These are phyloP conservation scores for Penicillium simplicissimum DNA, from an alignment of 495 filamentous ascomycete genomes.

Conservation along the genomic window DNA sequence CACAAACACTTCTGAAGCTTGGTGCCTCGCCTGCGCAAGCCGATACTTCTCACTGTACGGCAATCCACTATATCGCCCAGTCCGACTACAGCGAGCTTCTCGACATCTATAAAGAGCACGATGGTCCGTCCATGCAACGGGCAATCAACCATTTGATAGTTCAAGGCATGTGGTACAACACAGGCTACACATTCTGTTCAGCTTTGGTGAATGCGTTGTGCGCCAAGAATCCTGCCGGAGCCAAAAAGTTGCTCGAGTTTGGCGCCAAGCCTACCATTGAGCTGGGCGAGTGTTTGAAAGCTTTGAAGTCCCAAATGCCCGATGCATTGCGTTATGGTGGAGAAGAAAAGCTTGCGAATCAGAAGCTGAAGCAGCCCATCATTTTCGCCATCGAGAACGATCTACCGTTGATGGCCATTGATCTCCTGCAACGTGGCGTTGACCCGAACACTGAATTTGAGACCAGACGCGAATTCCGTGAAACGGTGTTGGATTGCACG, in stretches of 20 bases:
- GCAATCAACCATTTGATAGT: conserved; percentile 63
- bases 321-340: background rate
- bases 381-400: conserved; percentile 54
- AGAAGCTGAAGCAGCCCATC: conserved; percentile 56
- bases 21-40: conserved; percentile 74
- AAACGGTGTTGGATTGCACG: conserved; percentile 20
- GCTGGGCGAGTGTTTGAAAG: conserved; percentile 45
- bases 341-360: conserved; percentile 42
- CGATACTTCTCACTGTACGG: conserved; percentile 58
- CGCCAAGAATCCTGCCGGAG: conserved; percentile 33
- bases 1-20: conserved; percentile 60
- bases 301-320: conserved; percentile 20
- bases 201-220: conserved; percentile 50
- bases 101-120: conserved; percentile 57
- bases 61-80: conserved; percentile 58
- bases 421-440: conserved; percentile 59
- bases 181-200: conserved; percentile 19
- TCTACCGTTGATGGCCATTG: conserved; percentile 51
- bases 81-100: conserved; percentile 52
- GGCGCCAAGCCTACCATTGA: conserved; percentile 43
- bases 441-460: conserved; percentile 54
- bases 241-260: conserved; percentile 44
- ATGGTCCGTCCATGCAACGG: conserved; percentile 57
- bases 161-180: conserved; percentile 5
- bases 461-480: conserved; percentile 12